Evolutionary conservation across 768 basidiomycete genomes (phyloP).

Genomic region (Termitomyces sp.): DNA sequence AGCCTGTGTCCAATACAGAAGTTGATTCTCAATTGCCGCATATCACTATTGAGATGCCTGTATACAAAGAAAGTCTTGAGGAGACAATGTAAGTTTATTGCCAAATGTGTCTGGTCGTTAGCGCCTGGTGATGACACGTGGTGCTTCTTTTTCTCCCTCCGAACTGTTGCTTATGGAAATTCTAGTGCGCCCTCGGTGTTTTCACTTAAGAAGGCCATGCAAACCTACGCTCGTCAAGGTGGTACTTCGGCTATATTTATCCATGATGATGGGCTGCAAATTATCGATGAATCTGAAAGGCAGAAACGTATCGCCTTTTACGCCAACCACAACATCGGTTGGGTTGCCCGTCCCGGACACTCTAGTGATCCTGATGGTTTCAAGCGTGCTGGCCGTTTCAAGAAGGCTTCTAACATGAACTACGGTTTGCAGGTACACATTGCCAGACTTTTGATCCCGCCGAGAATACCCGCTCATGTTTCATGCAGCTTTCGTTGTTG

Average conservation of each 20-base stretch:
- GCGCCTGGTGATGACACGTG: background rate
- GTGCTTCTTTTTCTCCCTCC: constrained; percentile 3
- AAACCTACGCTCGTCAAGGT: constrained; percentile 88
- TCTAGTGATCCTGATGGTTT: constrained; percentile 55
- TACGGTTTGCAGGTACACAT: constrained; percentile 47
- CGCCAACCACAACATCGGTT: constrained; percentile 71
- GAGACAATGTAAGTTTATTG: constrained; percentile 65
- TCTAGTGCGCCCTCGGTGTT: constrained; percentile 65
- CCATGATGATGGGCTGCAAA: constrained; percentile 80
- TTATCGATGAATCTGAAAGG: constrained; percentile 55
- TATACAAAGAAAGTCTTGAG: constrained; percentile 82
- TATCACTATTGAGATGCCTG: constrained; percentile 77
- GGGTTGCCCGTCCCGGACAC: constrained; percentile 78
- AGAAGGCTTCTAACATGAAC: constrained; percentile 91
- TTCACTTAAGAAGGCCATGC: constrained; percentile 81
- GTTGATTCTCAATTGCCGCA: constrained; percentile 65
- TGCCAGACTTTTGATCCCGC: too few relatives aligned
- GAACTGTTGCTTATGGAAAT: constrained; percentile 6
- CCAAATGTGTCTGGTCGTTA: background rate
- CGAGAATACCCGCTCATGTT: background rate
- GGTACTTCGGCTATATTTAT: constrained; percentile 75
- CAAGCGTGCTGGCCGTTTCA: constrained; percentile 83
- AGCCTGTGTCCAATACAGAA: constrained; percentile 54
- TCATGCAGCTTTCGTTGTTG: constrained; percentile 52
- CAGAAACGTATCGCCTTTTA: constrained; percentile 70